A percentile compares a stretch with the other conserved stretches of the same genome.
phyloP scores from a whole-genome alignment of 2,329 filamentous ascomycete genomes.

The Purpureocillium takamizusanense region DNA sequence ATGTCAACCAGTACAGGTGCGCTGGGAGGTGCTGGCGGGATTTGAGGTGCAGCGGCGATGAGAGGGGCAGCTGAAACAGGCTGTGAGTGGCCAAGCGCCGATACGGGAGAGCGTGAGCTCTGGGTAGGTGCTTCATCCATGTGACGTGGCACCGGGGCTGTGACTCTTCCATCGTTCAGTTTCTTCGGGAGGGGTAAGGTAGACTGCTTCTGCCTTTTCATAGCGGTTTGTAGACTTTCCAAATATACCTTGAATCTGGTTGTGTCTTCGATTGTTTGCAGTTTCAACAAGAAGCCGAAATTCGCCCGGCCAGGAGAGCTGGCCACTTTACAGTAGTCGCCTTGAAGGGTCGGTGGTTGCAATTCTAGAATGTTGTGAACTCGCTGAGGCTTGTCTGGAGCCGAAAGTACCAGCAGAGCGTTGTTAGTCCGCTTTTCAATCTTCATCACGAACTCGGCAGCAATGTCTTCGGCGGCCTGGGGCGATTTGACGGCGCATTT shows the following conservation, averaged over 20 bases:
- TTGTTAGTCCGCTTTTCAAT: slow-evolving; percentile 6
- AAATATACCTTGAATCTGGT: slow-evolving; percentile 8
- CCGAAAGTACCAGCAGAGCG: slow-evolving; percentile 11
- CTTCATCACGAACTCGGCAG: slow-evolving; percentile 9
- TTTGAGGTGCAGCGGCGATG: too few relatives aligned
- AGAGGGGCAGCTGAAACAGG: too few relatives aligned
- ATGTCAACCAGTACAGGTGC: slow-evolving; percentile 3
- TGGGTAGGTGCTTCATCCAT: too few relatives aligned
- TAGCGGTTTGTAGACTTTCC: slow-evolving; percentile 7
- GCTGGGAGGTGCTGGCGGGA: too few relatives aligned
- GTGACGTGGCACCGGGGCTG: too few relatives aligned
- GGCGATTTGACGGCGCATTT: slow-evolving; percentile 9
- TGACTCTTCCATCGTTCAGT: background rate
- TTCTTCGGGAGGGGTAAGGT: background rate
- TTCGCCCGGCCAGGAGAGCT: background rate
- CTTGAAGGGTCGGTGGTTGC: slow-evolving; percentile 8
- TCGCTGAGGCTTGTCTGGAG: slow-evolving; percentile 4
- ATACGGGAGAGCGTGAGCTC: too few relatives aligned
- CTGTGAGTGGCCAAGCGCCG: too few relatives aligned
- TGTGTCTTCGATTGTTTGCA: slow-evolving; percentile 8
- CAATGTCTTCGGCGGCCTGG: slow-evolving; percentile 2
- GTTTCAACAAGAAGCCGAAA: slow-evolving; percentile 9
- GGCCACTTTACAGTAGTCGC: slow-evolving; percentile 12
- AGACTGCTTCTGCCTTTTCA: background rate
- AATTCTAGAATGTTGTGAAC: slow-evolving; percentile 14